Conservation (phyloP, 2,329 filamentous ascomycete genomes). For the Xylaria sp. region DNA sequence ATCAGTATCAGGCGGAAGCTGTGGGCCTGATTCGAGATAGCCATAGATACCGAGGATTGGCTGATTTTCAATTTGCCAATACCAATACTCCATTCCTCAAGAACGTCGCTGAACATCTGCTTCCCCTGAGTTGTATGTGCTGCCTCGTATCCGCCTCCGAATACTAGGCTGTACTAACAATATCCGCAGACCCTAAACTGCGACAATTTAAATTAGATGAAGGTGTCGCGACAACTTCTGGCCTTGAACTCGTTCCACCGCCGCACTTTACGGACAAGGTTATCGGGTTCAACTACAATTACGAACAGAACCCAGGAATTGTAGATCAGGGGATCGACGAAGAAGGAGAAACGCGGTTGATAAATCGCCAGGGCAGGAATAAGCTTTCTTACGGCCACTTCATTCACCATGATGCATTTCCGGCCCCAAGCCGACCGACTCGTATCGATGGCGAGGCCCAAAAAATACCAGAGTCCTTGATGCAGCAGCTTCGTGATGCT, state of each 20-base stretch:
- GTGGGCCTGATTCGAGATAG: slow-evolving; percentile 80
- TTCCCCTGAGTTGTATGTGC: slow-evolving; percentile 74
- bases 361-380: slow-evolving; percentile 67
- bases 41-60: slow-evolving; percentile 85
- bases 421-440: slow-evolving; percentile 70
- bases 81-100: slow-evolving; percentile 75
- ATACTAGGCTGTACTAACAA: slow-evolving; percentile 37
- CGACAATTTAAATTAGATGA: slow-evolving; percentile 74
- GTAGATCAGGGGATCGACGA: slow-evolving; percentile 68
- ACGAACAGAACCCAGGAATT: slow-evolving; percentile 86
- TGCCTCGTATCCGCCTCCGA: not conserved
- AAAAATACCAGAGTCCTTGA: slow-evolving; percentile 69
- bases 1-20: slow-evolving; percentile 73
- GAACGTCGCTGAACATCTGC: slow-evolving; percentile 75
- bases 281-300: slow-evolving; percentile 81
- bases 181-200: slow-evolving; percentile 59
- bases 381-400: slow-evolving; percentile 68
- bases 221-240: slow-evolving; percentile 66
- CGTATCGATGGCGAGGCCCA: slow-evolving; percentile 65
- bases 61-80: slow-evolving; percentile 87
- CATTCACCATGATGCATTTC: slow-evolving; percentile 69
- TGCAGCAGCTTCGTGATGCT: slow-evolving; percentile 71
- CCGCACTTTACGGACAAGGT: slow-evolving; percentile 80
- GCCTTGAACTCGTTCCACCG: slow-evolving; percentile 80
- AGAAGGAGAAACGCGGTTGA: slow-evolving; percentile 62